A percentile compares a stretch with the other conserved stretches of the same genome.
phyloP scores from a whole-genome alignment of 2,329 filamentous ascomycete genomes.

The Chaetomiaceae sp. region DNA sequence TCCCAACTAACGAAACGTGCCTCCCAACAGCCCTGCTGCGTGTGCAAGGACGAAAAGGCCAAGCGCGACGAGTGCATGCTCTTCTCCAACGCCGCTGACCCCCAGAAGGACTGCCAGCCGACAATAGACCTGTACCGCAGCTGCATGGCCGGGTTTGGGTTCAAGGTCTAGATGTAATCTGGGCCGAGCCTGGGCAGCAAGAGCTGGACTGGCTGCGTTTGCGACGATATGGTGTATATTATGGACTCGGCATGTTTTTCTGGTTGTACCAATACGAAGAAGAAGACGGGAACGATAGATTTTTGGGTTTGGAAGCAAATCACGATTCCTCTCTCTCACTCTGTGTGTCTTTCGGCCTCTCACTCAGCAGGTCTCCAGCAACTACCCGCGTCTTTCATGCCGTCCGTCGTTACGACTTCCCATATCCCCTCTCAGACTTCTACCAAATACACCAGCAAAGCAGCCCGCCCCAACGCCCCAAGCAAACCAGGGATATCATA shows the following conservation, averaged over 20 bases:
- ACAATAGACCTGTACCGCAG: slow-evolving; percentile 79
- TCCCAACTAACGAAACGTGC: neutral
- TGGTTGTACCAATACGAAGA: neutral
- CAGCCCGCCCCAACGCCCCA: too few relatives aligned
- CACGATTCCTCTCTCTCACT: slow-evolving; percentile 6
- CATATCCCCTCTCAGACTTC: too few relatives aligned
- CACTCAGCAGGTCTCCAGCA: too few relatives aligned
- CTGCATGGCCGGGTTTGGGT: slow-evolving; percentile 93
- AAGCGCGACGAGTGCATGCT: slow-evolving; percentile 98
- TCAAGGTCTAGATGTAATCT: slow-evolving; percentile 51
- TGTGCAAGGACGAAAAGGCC: slow-evolving; percentile 93
- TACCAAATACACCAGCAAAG: too few relatives aligned
- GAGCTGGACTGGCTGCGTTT: too few relatives aligned
- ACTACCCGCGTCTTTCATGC: too few relatives aligned
- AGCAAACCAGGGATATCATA: too few relatives aligned
- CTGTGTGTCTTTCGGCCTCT: too few relatives aligned
- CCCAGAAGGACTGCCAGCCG: slow-evolving; percentile 75
- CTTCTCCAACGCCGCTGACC: slow-evolving; percentile 80
- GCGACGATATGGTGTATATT: slow-evolving; percentile 15
- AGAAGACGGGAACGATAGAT: too few relatives aligned
- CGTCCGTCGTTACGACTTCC: too few relatives aligned
- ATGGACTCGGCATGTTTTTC: slow-evolving; percentile 11
- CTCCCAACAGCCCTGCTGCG: slow-evolving; percentile 78
- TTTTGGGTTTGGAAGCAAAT: slow-evolving; percentile 3
- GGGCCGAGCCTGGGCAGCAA: neutral